Evolutionary conservation across 441 rosid species (phyloP), one percentile per base, ranked within the genome.

Genomic region (Pelargonium fulgidum): DNA sequence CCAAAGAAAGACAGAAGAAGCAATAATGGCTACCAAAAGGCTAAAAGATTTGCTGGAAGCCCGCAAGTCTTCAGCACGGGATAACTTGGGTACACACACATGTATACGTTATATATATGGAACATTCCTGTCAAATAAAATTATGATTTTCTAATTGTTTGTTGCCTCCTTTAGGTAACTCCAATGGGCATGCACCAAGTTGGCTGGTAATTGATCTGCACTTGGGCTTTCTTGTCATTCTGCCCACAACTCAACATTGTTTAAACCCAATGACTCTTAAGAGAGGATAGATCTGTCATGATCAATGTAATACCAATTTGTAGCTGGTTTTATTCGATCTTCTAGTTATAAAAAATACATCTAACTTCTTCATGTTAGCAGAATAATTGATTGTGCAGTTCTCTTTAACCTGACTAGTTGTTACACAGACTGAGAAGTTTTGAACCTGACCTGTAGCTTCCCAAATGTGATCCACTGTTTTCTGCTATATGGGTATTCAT

Each of bases 1-100:
- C 72, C 93, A 88, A 71, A 85, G 93, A 68, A 88, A 88, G 83
- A 85, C 90, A 63, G 91, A 85, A 78, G 91, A 85, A 70, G 89
- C 91, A 44, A 81, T 88, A 68, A 74, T 83, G 80, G 91, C 89
- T 63, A 85, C 87, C 74, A 87, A 83, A 80, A 83, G 87, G 83
- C 80, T 87, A 50, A 87, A 85, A 69, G 89, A 87, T 80, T 73
- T 87, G 80, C 75, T 87, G 62, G 91, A 85, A 82, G 79, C 83
- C 17, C 89, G 84, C 72, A 85, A 87, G 71, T 82, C 80, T 48
- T 73, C 83, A 42, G 11, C 75, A 39, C 85, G 81, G 44, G 85
- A 80, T 54, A 69, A 71, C 58, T 73, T 83, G 68, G 86, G 91
- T 86, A 73, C 72, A 47, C 4, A 26, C 59, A 20, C 20, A 16